Conservation (phyloP, 78 protist species). For the Dictyostelium firmibasis region DNA sequence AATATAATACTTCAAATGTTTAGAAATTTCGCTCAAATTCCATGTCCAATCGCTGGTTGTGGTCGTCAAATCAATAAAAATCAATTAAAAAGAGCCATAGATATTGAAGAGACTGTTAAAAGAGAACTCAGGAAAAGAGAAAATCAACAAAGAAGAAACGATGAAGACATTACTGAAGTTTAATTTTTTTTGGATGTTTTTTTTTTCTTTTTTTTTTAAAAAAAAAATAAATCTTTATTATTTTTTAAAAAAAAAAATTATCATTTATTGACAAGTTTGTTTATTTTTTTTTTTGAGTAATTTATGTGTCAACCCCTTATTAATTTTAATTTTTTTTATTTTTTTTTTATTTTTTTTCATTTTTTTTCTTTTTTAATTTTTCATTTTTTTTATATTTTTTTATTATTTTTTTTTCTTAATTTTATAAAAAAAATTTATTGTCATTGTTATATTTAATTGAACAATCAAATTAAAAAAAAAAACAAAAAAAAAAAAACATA, state of each 20-base stretch:
- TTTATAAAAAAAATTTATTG: background rate
- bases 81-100: background rate
- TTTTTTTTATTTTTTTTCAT: background rate
- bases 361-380: background rate
- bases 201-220: too few species aligned
- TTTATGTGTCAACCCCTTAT: background rate
- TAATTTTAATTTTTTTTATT: background rate
- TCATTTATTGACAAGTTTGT: too few species aligned
- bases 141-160: slow-evolving; percentile 8
- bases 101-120: background rate
- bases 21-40: background rate
- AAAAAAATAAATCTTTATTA: too few species aligned
- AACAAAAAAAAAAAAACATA: background rate
- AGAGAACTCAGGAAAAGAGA: slow-evolving; percentile 45
- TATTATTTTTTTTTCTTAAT: background rate
- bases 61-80: background rate
- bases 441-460: background rate
- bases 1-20: background rate
- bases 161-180: slow-evolving; percentile 54
- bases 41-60: slow-evolving; percentile 57
- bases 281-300: too few species aligned
- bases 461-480: background rate
- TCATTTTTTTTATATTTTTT: background rate
- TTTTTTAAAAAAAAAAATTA: too few species aligned
- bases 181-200: background rate